Evolutionary conservation across 176 grass and related monocot species (phyloP).

Genomic region (Aegilops speltoides): DNA sequence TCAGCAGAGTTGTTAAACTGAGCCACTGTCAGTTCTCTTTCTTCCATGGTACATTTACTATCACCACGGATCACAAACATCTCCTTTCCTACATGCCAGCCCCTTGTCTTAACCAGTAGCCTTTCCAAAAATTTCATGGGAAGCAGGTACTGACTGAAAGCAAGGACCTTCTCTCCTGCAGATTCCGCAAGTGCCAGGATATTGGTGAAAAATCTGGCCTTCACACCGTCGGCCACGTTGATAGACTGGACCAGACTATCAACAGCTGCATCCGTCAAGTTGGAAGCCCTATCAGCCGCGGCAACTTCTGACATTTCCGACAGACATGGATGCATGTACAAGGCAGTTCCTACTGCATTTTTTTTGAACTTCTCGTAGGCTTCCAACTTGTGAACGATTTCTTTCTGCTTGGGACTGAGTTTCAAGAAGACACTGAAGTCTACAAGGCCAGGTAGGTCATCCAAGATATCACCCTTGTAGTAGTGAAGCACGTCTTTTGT

Average conservation of each 20-base stretch:
- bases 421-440: slow-evolving; percentile 80
- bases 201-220: slow-evolving; percentile 80
- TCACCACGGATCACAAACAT: slow-evolving; percentile 94
- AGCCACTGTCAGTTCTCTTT: slow-evolving; percentile 75
- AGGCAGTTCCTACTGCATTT: slow-evolving; percentile 53
- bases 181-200: slow-evolving; percentile 71
- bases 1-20: slow-evolving; percentile 83
- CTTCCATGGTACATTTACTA: slow-evolving; percentile 44
- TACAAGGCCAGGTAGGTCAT: slow-evolving; percentile 80
- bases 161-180: slow-evolving; percentile 73
- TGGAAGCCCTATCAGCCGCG: slow-evolving; percentile 46
- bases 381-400: slow-evolving; percentile 41
- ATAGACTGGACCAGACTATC: slow-evolving; percentile 50
- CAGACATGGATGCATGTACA: slow-evolving; percentile 73
- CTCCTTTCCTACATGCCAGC: slow-evolving; percentile 85
- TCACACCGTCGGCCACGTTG: slow-evolving; percentile 57
- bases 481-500: slow-evolving; percentile 93
- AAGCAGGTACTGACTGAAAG: slow-evolving; percentile 80
- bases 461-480: slow-evolving; percentile 91
- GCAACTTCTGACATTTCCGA: slow-evolving; percentile 64
- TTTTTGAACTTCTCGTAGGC: slow-evolving; percentile 73
- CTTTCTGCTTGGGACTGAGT: slow-evolving; percentile 59
- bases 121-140: slow-evolving; percentile 90
- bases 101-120: slow-evolving; percentile 64
- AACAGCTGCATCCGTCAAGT: slow-evolving; percentile 41